Evolutionary conservation across 2,329 filamentous ascomycete species (phyloP).

Genomic region (Fusarium xylarioides): DNA sequence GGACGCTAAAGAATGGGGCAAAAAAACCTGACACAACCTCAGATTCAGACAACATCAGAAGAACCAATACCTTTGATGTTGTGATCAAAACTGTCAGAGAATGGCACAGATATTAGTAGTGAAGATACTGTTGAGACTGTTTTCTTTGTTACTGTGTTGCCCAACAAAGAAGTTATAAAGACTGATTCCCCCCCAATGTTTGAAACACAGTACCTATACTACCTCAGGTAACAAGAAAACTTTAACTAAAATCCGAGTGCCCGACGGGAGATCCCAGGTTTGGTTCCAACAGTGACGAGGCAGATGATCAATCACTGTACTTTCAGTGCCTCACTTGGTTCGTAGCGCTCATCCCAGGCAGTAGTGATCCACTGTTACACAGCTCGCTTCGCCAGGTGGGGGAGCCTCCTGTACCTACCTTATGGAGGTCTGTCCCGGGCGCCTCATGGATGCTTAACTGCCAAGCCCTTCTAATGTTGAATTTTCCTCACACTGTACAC

Average conservation of each 20-base stretch:
- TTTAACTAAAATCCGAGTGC: neutral
- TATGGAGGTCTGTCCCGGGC: neutral
- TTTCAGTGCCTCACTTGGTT: conserved; percentile 3
- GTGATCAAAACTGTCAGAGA: neutral
- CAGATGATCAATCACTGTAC: conserved; percentile 1
- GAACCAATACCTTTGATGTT: neutral
- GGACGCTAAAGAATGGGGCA: conserved; percentile 39
- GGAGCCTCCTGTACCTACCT: neutral
- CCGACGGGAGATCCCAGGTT: neutral
- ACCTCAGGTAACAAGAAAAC: neutral
- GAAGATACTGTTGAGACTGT: neutral
- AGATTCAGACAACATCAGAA: neutral
- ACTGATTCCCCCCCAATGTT: neutral
- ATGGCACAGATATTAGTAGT: neutral
- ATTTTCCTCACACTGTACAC: conserved; percentile 14
- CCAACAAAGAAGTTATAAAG: neutral
- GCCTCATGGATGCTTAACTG: neutral
- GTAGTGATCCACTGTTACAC: conserved; percentile 12
- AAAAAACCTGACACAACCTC: conserved; percentile 1
- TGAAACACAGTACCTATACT: neutral
- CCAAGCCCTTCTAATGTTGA: neutral
- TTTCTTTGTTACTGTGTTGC: neutral
- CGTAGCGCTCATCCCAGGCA: neutral
- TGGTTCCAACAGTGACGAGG: neutral
- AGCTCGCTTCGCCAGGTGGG: neutral